phyloP scores from a whole-genome alignment of 2,329 filamentous ascomycete species.

The Stromatinia cepivora region DNA sequence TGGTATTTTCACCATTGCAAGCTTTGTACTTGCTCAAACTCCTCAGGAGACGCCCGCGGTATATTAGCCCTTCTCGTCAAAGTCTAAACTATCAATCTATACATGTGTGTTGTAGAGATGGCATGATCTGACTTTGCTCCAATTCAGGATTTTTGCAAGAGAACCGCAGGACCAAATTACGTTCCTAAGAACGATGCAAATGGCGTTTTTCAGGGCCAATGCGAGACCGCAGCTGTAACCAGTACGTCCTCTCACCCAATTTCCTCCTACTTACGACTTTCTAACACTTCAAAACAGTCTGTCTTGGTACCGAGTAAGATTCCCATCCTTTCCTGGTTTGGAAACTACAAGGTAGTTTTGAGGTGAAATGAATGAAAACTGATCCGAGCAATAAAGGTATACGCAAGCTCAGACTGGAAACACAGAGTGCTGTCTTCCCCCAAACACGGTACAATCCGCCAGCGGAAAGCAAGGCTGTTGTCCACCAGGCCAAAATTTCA shows the following conservation, averaged over 20 bases:
- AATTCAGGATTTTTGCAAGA: constrained; percentile 16
- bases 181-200: constrained; percentile 11
- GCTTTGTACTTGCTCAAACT: constrained; percentile 7
- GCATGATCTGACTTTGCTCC: background rate
- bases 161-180: constrained; percentile 7
- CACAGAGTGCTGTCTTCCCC: constrained; percentile 3
- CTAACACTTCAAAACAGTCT: constrained; percentile 2
- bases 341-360: background rate
- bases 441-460: background rate
- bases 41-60: constrained; percentile 7
- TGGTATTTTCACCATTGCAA: constrained; percentile 17
- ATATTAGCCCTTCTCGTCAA: background rate
- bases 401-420: background rate
- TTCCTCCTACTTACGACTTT: background rate
- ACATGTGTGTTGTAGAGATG: background rate
- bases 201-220: constrained; percentile 7
- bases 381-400: background rate
- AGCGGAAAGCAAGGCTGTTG: constrained; percentile 12
- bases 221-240: background rate
- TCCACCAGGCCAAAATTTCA: constrained; percentile 1
- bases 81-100: background rate
- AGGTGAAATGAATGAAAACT: background rate
- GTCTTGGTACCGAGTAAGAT: constrained; percentile 18
- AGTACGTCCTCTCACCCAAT: background rate
- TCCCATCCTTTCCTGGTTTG: background rate